A percentile compares a stretch with the other conserved stretches of the same genome.
These are phyloP conservation scores for Dalbergia oliveri DNA, from an alignment of 306 rosid species.

Conservation along the genomic window DNA sequence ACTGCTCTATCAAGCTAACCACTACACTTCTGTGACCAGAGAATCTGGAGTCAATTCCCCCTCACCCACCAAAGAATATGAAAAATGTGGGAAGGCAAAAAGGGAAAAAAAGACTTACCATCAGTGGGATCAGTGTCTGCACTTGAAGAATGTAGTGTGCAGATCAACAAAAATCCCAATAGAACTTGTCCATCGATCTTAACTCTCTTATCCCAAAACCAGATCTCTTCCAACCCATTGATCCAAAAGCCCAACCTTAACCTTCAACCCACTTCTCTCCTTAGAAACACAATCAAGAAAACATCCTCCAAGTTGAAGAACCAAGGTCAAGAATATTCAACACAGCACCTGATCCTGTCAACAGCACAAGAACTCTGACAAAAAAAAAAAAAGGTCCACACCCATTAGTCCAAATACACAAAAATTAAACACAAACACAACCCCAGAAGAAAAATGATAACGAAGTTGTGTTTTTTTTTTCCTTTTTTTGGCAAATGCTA, in stretches of 20 bases:
- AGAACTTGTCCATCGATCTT: constrained; percentile 65
- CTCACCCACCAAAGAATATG: constrained; percentile 3
- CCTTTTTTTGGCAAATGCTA: not conserved
- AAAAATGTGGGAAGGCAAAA: constrained; percentile 43
- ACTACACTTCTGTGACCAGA: constrained; percentile 23
- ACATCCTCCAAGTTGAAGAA: constrained; percentile 57
- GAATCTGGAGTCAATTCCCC: not conserved
- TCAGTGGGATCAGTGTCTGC: constrained; percentile 80
- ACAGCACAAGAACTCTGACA: constrained; percentile 33
- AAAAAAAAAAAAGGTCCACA: constrained; percentile 10
- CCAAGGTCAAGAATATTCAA: constrained; percentile 32
- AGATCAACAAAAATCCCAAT: constrained; percentile 66
- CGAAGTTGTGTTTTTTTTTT: not conserved
- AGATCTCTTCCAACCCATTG: constrained; percentile 86
- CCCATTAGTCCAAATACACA: constrained; percentile 23
- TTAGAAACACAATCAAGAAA: constrained; percentile 49
- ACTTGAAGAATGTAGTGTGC: constrained; percentile 60
- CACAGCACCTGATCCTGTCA: constrained; percentile 45
- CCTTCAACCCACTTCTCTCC: constrained; percentile 45
- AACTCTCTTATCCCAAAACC: constrained; percentile 46
- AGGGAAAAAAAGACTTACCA: constrained; percentile 60
- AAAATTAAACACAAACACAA: constrained; percentile 5
- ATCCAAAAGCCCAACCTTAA: constrained; percentile 49
- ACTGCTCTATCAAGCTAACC: constrained; percentile 1
- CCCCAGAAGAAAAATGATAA: not conserved